These are phyloP conservation scores for Eucalyptus fibrosa DNA, from an alignment of 345 rosid genomes.

Conservation along the genomic window DNA sequence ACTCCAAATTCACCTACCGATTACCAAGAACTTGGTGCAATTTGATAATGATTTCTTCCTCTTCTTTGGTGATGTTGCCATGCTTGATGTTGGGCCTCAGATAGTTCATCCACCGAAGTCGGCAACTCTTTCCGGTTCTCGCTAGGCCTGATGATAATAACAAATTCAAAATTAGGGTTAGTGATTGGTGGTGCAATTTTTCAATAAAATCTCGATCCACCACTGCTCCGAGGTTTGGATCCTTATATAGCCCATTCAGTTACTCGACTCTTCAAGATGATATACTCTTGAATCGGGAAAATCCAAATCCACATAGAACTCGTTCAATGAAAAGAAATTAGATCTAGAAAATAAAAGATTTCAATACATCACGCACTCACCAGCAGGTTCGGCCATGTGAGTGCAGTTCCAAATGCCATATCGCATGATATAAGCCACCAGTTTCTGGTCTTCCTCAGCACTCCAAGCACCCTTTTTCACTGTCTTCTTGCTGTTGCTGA, in stretches of 20 bases:
- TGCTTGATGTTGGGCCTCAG: slow-evolving; percentile 1
- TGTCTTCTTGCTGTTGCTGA: background rate
- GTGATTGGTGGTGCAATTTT: background rate
- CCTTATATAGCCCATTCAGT: background rate
- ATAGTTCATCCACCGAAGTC: slow-evolving; percentile 12
- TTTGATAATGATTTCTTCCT: background rate
- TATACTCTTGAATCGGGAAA: background rate
- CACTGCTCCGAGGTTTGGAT: background rate
- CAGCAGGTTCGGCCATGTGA: background rate
- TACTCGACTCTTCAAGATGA: background rate
- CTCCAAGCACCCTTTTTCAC: slow-evolving; percentile 1
- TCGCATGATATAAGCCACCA: background rate
- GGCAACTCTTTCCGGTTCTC: slow-evolving; percentile 4
- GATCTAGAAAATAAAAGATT: background rate
- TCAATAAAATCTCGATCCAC: background rate
- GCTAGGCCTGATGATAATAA: background rate
- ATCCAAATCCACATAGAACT: background rate
- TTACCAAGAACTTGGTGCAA: background rate
- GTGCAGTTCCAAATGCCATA: slow-evolving; percentile 3
- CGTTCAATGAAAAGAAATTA: background rate
- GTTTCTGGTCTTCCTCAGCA: background rate
- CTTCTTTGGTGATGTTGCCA: background rate
- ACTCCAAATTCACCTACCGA: background rate
- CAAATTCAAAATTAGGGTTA: background rate
- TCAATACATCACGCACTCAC: background rate